phyloP scores from a whole-genome alignment of 2,329 filamentous ascomycete species.

The Sphaerostilbella broomeana region DNA sequence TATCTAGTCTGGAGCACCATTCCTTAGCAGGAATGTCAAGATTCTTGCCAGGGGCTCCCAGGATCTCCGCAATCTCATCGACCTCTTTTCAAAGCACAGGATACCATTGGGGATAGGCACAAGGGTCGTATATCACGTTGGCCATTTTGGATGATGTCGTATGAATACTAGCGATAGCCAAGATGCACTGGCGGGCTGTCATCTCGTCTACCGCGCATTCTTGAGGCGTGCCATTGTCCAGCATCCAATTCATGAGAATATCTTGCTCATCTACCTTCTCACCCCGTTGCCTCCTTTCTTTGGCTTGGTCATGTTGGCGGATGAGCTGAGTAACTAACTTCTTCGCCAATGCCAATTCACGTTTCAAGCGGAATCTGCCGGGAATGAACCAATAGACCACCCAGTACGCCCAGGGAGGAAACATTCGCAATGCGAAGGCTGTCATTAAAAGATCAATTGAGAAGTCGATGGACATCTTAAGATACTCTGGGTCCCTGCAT shows the following conservation, averaged over 20 bases:
- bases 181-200: background rate
- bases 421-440: slow-evolving; percentile 9
- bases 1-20: slow-evolving; percentile 13
- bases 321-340: background rate
- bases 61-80: background rate
- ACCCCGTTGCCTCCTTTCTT: background rate
- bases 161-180: background rate
- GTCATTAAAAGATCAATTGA: slow-evolving; percentile 17
- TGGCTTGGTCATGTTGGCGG: slow-evolving; percentile 1
- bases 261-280: background rate
- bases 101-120: slow-evolving; percentile 34
- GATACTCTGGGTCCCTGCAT: slow-evolving; percentile 24
- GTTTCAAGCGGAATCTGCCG: background rate
- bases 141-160: background rate
- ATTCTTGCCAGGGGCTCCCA: background rate
- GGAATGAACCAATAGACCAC: slow-evolving; percentile 11
- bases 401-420: slow-evolving; percentile 7
- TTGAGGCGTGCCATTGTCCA: background rate
- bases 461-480: slow-evolving; percentile 23
- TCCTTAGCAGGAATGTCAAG: no score
- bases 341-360: background rate
- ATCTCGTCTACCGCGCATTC: background rate
- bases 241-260: background rate
- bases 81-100: slow-evolving; percentile 6
- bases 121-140: slow-evolving; percentile 38